phyloP scores from a whole-genome alignment of 257 asterid species.

The Solanum habrochaites region DNA sequence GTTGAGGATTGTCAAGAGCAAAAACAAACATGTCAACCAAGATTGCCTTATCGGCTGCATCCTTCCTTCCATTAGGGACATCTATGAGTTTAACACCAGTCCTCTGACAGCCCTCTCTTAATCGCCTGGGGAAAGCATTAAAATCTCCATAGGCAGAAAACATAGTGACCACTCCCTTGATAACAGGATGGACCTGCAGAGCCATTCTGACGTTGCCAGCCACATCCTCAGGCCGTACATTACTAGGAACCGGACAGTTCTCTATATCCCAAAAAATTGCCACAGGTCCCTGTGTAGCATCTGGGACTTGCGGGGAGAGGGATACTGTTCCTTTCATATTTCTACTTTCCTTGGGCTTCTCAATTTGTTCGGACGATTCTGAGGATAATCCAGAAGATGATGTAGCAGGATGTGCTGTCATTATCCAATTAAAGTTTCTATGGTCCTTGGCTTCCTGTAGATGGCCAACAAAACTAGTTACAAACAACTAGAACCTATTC shows the following conservation, averaged over 20 bases:
- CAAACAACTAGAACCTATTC: neutral
- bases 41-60: neutral
- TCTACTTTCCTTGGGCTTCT: conserved; percentile 14
- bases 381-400: conserved; percentile 8
- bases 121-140: conserved; percentile 8
- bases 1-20: neutral
- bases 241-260: conserved; percentile 88
- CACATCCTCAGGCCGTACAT: conserved; percentile 74
- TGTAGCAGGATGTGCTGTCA: conserved; percentile 29
- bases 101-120: neutral
- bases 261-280: conserved; percentile 96
- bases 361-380: conserved; percentile 5
- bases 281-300: conserved; percentile 42
- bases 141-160: conserved; percentile 86
- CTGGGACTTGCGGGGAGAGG: conserved; percentile 18
- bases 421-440: neutral
- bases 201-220: conserved; percentile 83
- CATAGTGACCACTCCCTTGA: conserved; percentile 59
- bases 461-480: neutral
- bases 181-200: conserved; percentile 60
- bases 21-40: neutral
- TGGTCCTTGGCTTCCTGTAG: conserved; percentile 12
- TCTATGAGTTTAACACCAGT: neutral
- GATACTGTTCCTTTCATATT: conserved; percentile 9
- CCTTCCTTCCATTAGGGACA: neutral